Conservation (phyloP, 192 early-diverging fungal genomes). For the Lunasporangiospora selenospora region DNA sequence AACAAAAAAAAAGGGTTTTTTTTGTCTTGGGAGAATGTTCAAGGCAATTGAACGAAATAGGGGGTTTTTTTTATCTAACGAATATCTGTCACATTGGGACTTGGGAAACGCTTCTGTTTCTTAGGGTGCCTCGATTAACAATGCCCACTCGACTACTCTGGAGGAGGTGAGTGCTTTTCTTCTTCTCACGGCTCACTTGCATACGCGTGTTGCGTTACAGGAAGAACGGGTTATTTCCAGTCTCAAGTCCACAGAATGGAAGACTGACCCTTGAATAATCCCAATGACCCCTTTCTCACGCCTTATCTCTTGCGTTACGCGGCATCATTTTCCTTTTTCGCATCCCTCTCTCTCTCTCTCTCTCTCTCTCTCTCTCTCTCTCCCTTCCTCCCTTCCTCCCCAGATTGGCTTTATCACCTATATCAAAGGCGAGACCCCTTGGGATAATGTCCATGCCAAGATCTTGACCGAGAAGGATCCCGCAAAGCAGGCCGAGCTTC, state of each 20-base stretch:
- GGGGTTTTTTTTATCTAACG: not conserved
- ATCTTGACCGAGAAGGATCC: slow-evolving; percentile 38
- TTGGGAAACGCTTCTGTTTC: not conserved
- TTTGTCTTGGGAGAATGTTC: not conserved
- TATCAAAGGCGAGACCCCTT: slow-evolving; percentile 48
- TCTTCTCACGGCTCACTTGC: no score
- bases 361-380: not conserved
- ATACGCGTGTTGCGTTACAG: no score
- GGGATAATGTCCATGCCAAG: slow-evolving; percentile 44
- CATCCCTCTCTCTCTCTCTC: not conserved
- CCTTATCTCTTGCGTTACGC: slow-evolving; percentile 1
- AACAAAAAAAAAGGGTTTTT: no score
- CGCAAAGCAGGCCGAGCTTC: slow-evolving; percentile 41
- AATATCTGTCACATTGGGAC: not conserved
- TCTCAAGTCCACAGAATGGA: no score
- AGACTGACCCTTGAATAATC: not conserved
- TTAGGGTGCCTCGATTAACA: slow-evolving; percentile 44
- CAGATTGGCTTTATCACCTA: slow-evolving; percentile 54
- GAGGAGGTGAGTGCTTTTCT: slow-evolving; percentile 50
- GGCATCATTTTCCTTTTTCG: no score
- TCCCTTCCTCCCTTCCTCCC: no score
- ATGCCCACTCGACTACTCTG: slow-evolving; percentile 52
- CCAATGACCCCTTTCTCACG: not conserved
- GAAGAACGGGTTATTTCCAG: no score
- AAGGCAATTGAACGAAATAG: not conserved